Evolutionary conservation across 352 stramenopile genomes (phyloP), one percentile per base, ranked within the genome.

Genomic region (Aphanomyces stellatus): DNA sequence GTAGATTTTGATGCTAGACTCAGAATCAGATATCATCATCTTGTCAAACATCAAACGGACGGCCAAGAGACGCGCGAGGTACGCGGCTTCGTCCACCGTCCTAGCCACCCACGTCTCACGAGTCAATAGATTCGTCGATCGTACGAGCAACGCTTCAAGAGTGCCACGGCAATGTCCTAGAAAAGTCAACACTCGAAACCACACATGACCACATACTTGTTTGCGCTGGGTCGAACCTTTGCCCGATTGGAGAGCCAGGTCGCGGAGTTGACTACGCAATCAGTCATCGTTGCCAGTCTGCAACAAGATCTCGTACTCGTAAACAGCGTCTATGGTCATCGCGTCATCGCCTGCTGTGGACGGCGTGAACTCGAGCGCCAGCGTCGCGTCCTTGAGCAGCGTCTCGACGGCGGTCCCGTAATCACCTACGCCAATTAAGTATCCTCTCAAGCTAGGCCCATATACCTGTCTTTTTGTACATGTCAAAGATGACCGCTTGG

Each of bases 1-100:
- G 81, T 17, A 93, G 70, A 48, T 84, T 90, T 74, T 93, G 85
- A 72, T 93, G 85, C 85, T 93, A 65, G 11, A 30, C 40, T 51
- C 10, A 25, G 48, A 49, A 34, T 22, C 25, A 65, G n/a, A 13
- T 19, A 51, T 30, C 41, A 31, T 24, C 37, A 41, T 1, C 30
- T 62, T 24, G 11, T 1, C 41, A 10, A 35, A 33, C 15, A 43
- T 25, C 24, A 37, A 13, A 77, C 82, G 40, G 43, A 93, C 85
- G 69, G 82, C 81, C n/a, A 93, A 72, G 53, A 91, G 85, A 25
- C 85, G 81, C 41, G 82, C 74, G 40, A 93, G 68, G 34, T 80
- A 86, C 42, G 87, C 60, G 13, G 86, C 67, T 67, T 91, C 85
- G 15, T 89, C 76, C 3, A 71, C 35, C 13, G 69, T 79, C n/a